A percentile compares a stretch with the other conserved stretches of the same genome.
These are phyloP conservation scores for Brassica cretica DNA, from an alignment of 345 rosid genomes.

Conservation along the genomic window DNA sequence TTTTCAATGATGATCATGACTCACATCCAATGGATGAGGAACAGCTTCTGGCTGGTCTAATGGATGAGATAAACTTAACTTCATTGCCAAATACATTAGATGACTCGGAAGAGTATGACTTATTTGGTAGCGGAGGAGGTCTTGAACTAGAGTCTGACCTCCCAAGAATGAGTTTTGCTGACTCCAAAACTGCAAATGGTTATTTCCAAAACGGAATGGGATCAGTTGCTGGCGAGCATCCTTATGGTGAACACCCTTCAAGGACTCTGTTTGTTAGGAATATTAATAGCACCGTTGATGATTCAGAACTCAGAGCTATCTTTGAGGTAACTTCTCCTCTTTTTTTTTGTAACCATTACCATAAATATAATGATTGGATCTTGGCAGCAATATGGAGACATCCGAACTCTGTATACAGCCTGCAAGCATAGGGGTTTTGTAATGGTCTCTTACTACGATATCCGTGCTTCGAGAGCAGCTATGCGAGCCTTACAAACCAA, in stretches of 20 bases:
- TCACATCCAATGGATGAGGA: constrained; percentile 53
- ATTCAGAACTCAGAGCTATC: constrained; percentile 55
- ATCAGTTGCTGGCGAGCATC: constrained; percentile 74
- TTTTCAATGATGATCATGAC: constrained; percentile 34
- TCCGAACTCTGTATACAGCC: constrained; percentile 71
- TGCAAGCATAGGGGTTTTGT: constrained; percentile 83
- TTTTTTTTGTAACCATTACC: not conserved
- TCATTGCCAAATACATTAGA: constrained; percentile 55
- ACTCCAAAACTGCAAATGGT: constrained; percentile 50
- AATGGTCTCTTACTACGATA: constrained; percentile 81
- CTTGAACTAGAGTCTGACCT: constrained; percentile 65
- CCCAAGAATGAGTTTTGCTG: constrained; percentile 50
- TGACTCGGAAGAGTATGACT: constrained; percentile 70
- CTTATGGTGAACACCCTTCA: constrained; percentile 80
- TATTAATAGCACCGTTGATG: constrained; percentile 74
- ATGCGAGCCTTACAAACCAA: constrained; percentile 71
- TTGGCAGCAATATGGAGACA: constrained; percentile 71
- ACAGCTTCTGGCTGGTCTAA: constrained; percentile 64
- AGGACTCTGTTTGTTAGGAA: constrained; percentile 79
- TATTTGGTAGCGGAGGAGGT: constrained; percentile 76
- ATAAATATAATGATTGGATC: not conserved
- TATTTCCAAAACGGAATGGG: constrained; percentile 57
- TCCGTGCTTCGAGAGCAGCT: constrained; percentile 77
- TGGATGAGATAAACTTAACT: constrained; percentile 67
- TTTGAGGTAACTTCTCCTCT: constrained; percentile 53